These are phyloP conservation scores for Globisporangium radiosum DNA, from an alignment of 352 stramenopile species.

Conservation along the genomic window DNA sequence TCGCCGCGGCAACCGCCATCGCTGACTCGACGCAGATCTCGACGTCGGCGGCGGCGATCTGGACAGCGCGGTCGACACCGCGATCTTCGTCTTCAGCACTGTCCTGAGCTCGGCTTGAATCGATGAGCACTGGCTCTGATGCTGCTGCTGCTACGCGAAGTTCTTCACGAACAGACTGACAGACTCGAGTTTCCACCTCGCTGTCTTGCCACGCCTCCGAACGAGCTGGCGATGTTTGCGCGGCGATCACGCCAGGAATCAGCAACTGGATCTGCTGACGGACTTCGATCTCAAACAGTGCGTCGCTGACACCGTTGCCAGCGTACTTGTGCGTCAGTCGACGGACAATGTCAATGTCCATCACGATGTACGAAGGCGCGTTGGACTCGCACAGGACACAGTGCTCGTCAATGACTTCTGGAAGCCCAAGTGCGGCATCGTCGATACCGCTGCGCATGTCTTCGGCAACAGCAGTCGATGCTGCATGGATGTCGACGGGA, in stretches of 20 bases:
- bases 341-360: constrained; percentile 9
- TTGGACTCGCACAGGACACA: background rate
- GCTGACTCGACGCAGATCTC: constrained; percentile 10
- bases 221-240: background rate
- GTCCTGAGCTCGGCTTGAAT: too few species aligned
- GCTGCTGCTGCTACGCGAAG: too few species aligned
- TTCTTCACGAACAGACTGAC: too few species aligned
- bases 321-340: constrained; percentile 3
- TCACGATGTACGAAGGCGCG: background rate
- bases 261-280: constrained; percentile 9
- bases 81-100: background rate
- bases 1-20: constrained; percentile 12
- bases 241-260: constrained; percentile 3
- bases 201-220: background rate
- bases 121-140: too few species aligned
- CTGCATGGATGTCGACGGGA: too few species aligned
- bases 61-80: background rate
- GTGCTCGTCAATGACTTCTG: background rate
- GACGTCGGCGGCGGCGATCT: background rate
- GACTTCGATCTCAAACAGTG: constrained; percentile 13
- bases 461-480: too few species aligned
- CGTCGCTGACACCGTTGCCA: constrained; percentile 3
- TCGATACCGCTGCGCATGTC: background rate
- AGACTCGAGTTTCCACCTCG: too few species aligned
- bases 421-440: background rate